These are phyloP conservation scores for Cercophora samala DNA, from an alignment of 495 filamentous ascomycete genomes.

Conservation along the genomic window DNA sequence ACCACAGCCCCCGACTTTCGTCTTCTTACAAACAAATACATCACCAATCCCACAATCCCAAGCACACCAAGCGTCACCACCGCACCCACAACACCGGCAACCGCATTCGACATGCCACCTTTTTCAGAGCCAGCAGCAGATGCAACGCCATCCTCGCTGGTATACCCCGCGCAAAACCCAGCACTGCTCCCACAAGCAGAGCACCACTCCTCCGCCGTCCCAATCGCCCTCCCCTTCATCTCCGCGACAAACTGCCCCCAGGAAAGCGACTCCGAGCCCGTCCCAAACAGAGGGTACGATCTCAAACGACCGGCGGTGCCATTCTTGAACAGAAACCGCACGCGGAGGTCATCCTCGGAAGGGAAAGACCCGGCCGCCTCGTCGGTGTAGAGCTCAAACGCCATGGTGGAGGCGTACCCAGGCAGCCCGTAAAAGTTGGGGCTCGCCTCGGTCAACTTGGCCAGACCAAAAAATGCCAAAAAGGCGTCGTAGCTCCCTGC, in stretches of 20 bases:
- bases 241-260: conserved; percentile 18
- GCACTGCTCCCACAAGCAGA: conserved; percentile 16
- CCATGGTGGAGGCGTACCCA: conserved; percentile 25
- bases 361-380: background rate
- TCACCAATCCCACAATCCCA: background rate
- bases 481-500: conserved; percentile 29
- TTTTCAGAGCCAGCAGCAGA: background rate
- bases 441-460: conserved; percentile 13
- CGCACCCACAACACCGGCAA: background rate
- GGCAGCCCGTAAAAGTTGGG: conserved; percentile 22
- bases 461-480: conserved; percentile 22
- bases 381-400: conserved; percentile 22
- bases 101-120: background rate
- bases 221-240: conserved; percentile 13
- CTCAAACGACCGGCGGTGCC: conserved; percentile 15
- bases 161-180: conserved; percentile 19
- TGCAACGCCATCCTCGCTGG: background rate
- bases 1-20: background rate
- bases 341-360: background rate
- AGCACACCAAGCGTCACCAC: background rate
- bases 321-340: conserved; percentile 25
- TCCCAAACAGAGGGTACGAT: conserved; percentile 21
- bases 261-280: background rate
- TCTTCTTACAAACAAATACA: background rate
- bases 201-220: conserved; percentile 19